phyloP scores from a whole-genome alignment of 768 basidiomycete species.

The Mycena polygramma region DNA sequence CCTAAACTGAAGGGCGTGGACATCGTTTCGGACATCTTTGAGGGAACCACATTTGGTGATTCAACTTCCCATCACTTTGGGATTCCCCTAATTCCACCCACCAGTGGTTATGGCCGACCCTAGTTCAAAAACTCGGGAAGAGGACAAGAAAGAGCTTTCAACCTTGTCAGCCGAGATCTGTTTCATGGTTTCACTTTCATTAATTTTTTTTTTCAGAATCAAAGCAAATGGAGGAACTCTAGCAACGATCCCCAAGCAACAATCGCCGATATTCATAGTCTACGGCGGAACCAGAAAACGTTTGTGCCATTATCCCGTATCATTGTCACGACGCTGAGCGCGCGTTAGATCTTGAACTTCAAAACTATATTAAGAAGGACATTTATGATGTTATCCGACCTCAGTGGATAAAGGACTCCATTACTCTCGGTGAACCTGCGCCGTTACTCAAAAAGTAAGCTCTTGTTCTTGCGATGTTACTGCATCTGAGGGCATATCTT shows the following conservation, averaged over 20 bases:
- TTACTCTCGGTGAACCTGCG: conserved; percentile 66
- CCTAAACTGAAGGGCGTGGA: conserved; percentile 71
- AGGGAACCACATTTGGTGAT: conserved; percentile 83
- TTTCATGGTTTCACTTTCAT: not conserved
- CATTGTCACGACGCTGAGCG: not conserved
- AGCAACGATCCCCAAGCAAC: conserved; percentile 70
- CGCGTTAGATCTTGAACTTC: conserved; percentile 60
- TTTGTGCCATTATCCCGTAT: conserved; percentile 51
- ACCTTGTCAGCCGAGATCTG: conserved; percentile 62
- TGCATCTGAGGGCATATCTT: not conserved
- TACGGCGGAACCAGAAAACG: conserved; percentile 80
- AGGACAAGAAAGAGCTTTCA: conserved; percentile 78
- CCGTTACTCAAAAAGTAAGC: conserved; percentile 78
- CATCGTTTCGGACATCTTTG: conserved; percentile 76
- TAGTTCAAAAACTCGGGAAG: conserved; percentile 72
- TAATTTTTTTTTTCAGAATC: conserved; percentile 60
- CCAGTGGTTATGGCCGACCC: conserved; percentile 86
- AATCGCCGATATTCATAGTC: conserved; percentile 68
- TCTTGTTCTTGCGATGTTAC: not conserved
- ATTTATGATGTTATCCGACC: conserved; percentile 82
- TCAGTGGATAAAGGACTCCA: conserved; percentile 85
- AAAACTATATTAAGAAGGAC: conserved; percentile 77
- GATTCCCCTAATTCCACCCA: conserved; percentile 19
- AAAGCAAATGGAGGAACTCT: conserved; percentile 76
- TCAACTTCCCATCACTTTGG: not conserved